Base-by-base conservation (phyloP, 768 basidiomycete genomes). In the Lenzites betulinus region DNA sequence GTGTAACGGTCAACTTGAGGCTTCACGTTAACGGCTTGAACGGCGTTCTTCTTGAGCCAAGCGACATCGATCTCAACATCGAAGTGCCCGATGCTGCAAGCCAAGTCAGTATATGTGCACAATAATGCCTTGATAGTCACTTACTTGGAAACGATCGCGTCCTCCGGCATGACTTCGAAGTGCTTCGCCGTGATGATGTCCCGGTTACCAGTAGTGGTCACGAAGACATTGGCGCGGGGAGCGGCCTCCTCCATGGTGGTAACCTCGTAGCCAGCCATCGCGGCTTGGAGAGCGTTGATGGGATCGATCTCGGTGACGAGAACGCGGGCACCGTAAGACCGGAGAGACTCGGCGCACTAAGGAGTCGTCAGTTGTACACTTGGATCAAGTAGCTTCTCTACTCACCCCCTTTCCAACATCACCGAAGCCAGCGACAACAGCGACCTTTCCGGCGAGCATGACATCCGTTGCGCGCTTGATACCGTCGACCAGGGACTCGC, bases 391-490 rank as follows among this genome's bases (percentile, higher is more conserved):
- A 18, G 18, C 54, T 30, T 51, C 22, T 7, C 57, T 25, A 87
- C 94, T 69, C 79, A 97, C 95, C 58, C 97, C 97, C 78, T 99
- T 99, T 68, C 97, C 97, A 67, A 99, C 97, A 72, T 99, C 97
- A 78, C 97, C 97, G 76, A 89, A 99, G 58, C 97, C 97, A 66
- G 97, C 97, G 67, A 99, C 97, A 66, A 98, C 93, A 54, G 95
- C 95, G 66, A 99, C 95, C 81, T 99, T 99, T 54, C 96, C 97
- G 66, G 97, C 97, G 75, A 99, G 88, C 97, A 99, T 99, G 75
- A 99, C 93, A 75, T 99, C 97, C 65, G 97, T 99, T 60, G 97
- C 97, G 72, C 97, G 95, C 86, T 99, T 99, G 81, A 99, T 98
- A 69, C 97, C 97, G 74, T 99, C 97, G 62, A 99, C 97, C 64